Base-by-base conservation (phyloP, 177 flowering plant species). In the Tripterygium wilfordii region DNA sequence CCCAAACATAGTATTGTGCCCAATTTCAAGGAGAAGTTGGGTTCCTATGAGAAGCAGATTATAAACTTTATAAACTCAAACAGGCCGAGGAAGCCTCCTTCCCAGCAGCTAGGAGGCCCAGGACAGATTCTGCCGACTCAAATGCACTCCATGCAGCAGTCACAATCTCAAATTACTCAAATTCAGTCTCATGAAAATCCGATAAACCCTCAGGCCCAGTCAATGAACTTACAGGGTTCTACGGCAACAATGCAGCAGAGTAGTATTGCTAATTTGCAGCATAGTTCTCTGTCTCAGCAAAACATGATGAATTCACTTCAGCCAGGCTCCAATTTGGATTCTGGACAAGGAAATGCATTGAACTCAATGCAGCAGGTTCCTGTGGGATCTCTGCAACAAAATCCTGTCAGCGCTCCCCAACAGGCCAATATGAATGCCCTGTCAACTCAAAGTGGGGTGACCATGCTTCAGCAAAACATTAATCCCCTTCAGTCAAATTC, bases 111-210 rank as follows among this genome's bases (percentile, higher is more conserved):
- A 67, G n/a, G n/a, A n/a, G n/a, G n/a, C n/a, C n/a, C n/a, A n/a
- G 83, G 79, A 17, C 87, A 82, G 52, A 66, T 67, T 53, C 74
- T 72, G 43, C 72, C 60, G 38, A 23, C 79, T 45, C 84, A 75
- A 37, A 54, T 69, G 68, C 85, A 77, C 16, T 31, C 72, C 40
- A 55, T 80, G 68, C 81, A 73, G 51, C 95, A 77, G 61, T 42
- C 74, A 22, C 85, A 74, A 42, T 54, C 88, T 42, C 97, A 86
- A 48, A 60, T 65, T 36, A 18, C 62, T 53, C 87, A 78, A 52
- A 58, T 60, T 20, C 90, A 77, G 49, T 65, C 82, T 30, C 85
- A 77, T 68, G 98, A 87, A 24, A 77, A 54, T 48, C 80, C 76
- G 57, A 61, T 69, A 66, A 77, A 75, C 27, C 60, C 79, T 2